Percentiles rank a stretch among this genome's conserved stretches.
Evolutionary conservation across 2,329 filamentous ascomycete genomes (phyloP).

Genomic region (Kalaharituber pfeilii): DNA sequence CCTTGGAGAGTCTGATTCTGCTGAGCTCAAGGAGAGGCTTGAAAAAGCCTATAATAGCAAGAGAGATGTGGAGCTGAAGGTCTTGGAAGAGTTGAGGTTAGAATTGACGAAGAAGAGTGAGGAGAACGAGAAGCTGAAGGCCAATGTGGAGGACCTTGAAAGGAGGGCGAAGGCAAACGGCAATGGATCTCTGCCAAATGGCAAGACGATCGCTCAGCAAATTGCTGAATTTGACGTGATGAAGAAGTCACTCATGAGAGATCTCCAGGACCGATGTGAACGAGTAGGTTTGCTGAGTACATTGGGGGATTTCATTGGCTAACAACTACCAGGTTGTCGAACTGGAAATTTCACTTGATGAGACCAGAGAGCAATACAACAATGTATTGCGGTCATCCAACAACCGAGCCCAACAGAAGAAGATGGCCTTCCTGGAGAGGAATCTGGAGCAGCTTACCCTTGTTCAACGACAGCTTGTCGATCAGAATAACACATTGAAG

Average conservation of each 20-base stretch:
- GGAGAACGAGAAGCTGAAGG: conserved; percentile 66
- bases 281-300: conserved; percentile 33
- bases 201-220: conserved; percentile 91
- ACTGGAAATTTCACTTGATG: conserved; percentile 90
- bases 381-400: conserved; percentile 92
- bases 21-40: conserved; percentile 66
- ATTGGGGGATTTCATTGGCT: conserved; percentile 19
- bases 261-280: conserved; percentile 95
- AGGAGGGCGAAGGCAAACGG: conserved; percentile 55
- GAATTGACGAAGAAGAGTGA: conserved; percentile 61
- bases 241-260: conserved; percentile 99
- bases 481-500: conserved; percentile 93
- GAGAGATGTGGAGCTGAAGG: conserved; percentile 53
- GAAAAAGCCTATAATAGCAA: conserved; percentile 61
- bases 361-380: conserved; percentile 97
- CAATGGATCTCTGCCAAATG: conserved; percentile 42
- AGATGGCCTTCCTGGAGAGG: conserved; percentile 97
- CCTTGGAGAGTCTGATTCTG: conserved; percentile 57
- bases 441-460: conserved; percentile 96
- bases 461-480: conserved; percentile 90
- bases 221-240: conserved; percentile 97
- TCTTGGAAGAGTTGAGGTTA: conserved; percentile 58
- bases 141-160: conserved; percentile 64
- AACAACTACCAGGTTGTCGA: conserved; percentile 47
- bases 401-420: conserved; percentile 98